A percentile compares a stretch with the other conserved stretches of the same genome.
Conservation (phyloP, 345 rosid species). For the Clausena lansium region DNA sequence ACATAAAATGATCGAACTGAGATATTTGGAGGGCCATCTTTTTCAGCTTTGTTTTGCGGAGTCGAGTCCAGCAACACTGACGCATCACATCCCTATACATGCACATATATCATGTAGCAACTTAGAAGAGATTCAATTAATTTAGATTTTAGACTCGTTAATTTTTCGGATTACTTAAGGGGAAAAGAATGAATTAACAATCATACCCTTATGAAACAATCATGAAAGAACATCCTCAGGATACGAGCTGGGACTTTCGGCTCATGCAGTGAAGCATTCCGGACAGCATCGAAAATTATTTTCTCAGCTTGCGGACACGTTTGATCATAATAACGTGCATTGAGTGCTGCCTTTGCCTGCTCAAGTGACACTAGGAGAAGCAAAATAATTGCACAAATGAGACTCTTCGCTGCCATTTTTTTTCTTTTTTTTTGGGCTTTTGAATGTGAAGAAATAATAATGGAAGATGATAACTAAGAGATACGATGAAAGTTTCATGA, state of each 20-base stretch:
- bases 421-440: no score
- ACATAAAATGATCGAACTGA: slow-evolving; percentile 76
- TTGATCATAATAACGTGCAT: slow-evolving; percentile 56
- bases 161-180: not conserved
- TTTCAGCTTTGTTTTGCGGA: slow-evolving; percentile 69
- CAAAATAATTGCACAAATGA: slow-evolving; percentile 7
- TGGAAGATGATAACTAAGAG: not conserved
- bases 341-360: slow-evolving; percentile 37
- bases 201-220: slow-evolving; percentile 77
- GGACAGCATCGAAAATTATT: slow-evolving; percentile 53
- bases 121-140: not conserved
- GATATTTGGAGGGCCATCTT: slow-evolving; percentile 78
- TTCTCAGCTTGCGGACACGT: slow-evolving; percentile 72
- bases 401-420: slow-evolving; percentile 26
- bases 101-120: not conserved
- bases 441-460: not conserved
- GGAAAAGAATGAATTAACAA: not conserved
- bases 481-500: slow-evolving; percentile 15
- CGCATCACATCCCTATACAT: slow-evolving; percentile 75
- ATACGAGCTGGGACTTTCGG: slow-evolving; percentile 81
- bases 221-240: slow-evolving; percentile 90
- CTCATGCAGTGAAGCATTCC: slow-evolving; percentile 59
- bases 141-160: no score
- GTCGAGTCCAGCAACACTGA: slow-evolving; percentile 69
- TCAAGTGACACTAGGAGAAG: slow-evolving; percentile 28